phyloP scores from a whole-genome alignment of 2,329 filamentous ascomycete genomes.

The Arthrobotrys sinensis region DNA sequence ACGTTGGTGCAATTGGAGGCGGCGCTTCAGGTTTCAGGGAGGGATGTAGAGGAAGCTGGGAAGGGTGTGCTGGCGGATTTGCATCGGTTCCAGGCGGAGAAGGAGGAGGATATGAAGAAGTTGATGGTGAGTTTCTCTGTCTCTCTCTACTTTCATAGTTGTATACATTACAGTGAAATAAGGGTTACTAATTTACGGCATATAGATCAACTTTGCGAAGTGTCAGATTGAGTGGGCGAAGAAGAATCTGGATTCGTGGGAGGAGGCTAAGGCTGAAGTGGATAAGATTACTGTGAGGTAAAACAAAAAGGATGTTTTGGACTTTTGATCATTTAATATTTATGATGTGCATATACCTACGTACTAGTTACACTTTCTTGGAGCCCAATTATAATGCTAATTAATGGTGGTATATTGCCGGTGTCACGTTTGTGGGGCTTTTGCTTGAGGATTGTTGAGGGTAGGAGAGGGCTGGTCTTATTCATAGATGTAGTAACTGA shows the following conservation, averaged over 20 bases:
- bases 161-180: neutral
- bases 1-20: slow-evolving; percentile 86
- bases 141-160: slow-evolving; percentile 25
- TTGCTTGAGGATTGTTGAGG: no score
- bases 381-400: slow-evolving; percentile 24
- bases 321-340: slow-evolving; percentile 12
- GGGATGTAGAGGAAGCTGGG: slow-evolving; percentile 94
- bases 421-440: no score
- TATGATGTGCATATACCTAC: slow-evolving; percentile 29
- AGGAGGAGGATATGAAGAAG: slow-evolving; percentile 90
- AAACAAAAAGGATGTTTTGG: slow-evolving; percentile 33
- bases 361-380: slow-evolving; percentile 14
- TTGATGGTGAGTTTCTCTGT: slow-evolving; percentile 87
- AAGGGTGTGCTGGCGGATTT: slow-evolving; percentile 89
- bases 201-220: slow-evolving; percentile 88
- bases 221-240: slow-evolving; percentile 95
- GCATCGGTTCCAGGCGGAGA: slow-evolving; percentile 92
- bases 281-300: slow-evolving; percentile 81
- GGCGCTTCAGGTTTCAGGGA: slow-evolving; percentile 87
- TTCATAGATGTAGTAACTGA: neutral
- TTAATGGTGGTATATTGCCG: slow-evolving; percentile 2
- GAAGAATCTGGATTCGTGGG: slow-evolving; percentile 92
- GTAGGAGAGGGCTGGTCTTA: neutral
- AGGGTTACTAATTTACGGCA: neutral
- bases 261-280: slow-evolving; percentile 88